Percentiles rank a stretch among this genome's conserved stretches.
Evolutionary conservation across 495 filamentous ascomycete genomes (phyloP).

Genomic region (Oleoguttula mirabilis): DNA sequence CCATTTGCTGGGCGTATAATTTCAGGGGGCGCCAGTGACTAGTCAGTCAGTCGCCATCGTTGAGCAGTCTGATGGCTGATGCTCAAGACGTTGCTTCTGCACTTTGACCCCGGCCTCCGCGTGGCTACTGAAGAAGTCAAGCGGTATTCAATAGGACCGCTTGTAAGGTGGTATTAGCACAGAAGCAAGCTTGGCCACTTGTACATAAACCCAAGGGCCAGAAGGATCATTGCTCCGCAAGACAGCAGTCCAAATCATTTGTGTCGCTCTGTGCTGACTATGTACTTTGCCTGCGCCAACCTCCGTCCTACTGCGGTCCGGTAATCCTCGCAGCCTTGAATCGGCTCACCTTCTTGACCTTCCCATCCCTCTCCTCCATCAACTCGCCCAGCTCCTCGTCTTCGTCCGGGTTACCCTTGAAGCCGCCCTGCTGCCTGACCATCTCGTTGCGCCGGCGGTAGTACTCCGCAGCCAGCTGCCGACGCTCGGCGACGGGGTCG

Average conservation of each 20-base stretch:
- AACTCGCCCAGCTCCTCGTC: slow-evolving; percentile 41
- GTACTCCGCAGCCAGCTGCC: slow-evolving; percentile 71
- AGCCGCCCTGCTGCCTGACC: slow-evolving; percentile 68
- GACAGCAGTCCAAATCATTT: too few relatives aligned
- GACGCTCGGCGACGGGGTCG: slow-evolving; percentile 57
- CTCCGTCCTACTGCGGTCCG: not conserved
- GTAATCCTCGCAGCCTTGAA: slow-evolving; percentile 74
- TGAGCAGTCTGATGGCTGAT: not conserved
- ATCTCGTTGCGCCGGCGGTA: slow-evolving; percentile 65
- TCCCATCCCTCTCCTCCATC: slow-evolving; percentile 53
- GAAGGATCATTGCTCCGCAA: too few relatives aligned
- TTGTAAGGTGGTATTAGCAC: slow-evolving; percentile 4
- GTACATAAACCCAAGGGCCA: slow-evolving; percentile 8
- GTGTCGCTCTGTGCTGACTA: too few relatives aligned
- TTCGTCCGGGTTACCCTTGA: slow-evolving; percentile 49
- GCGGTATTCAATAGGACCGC: slow-evolving; percentile 5
- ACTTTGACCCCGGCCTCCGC: too few relatives aligned
- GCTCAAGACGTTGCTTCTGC: too few relatives aligned
- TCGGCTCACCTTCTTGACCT: slow-evolving; percentile 61
- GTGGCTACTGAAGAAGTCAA: too few relatives aligned
- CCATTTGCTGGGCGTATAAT: not conserved
- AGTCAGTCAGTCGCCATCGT: slow-evolving; percentile 11
- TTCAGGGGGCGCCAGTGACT: not conserved
- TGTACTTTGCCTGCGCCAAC: too few relatives aligned
- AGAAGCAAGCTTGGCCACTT: slow-evolving; percentile 6